Evolutionary conservation across 2,329 filamentous ascomycete species (phyloP).

Genomic region (Aspergillus chevalieri): DNA sequence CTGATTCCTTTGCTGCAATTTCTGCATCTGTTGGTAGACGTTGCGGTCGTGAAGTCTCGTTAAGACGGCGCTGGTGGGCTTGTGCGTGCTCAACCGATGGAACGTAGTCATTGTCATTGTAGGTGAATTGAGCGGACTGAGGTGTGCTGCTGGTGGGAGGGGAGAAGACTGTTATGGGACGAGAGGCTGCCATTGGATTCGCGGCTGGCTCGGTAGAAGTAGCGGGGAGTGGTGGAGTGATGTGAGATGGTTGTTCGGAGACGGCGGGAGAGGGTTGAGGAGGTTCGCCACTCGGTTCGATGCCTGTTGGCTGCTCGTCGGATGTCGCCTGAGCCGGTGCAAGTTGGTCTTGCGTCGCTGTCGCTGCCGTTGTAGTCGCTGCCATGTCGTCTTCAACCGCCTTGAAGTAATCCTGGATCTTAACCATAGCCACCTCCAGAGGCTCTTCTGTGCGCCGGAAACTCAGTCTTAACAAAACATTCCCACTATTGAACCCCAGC

Average conservation of each 20-base stretch:
- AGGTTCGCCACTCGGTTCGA: neutral
- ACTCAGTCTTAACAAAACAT: constrained; percentile 67
- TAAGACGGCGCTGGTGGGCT: constrained; percentile 68
- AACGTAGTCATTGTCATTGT: constrained; percentile 69
- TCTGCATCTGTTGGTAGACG: constrained; percentile 79
- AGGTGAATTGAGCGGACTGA: constrained; percentile 60
- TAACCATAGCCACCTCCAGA: constrained; percentile 74
- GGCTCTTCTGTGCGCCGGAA: constrained; percentile 73
- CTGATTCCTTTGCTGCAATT: constrained; percentile 62
- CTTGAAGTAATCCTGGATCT: constrained; percentile 72
- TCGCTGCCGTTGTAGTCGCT: constrained; percentile 16
- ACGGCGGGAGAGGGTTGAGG: constrained; percentile 1
- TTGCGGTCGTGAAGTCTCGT: constrained; percentile 69
- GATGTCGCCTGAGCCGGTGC: constrained; percentile 9
- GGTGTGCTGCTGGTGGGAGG: constrained; percentile 71
- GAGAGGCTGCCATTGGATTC: constrained; percentile 36
- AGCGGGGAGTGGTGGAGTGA: constrained; percentile 6
- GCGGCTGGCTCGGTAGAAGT: constrained; percentile 16
- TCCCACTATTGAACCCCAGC: constrained; percentile 80
- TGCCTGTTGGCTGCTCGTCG: constrained; percentile 3
- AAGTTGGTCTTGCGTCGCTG: constrained; percentile 15
- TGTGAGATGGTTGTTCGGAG: constrained; percentile 11
- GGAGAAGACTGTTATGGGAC: constrained; percentile 63
- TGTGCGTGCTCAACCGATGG: constrained; percentile 81
- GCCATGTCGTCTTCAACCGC: constrained; percentile 29